Evolutionary conservation across 1,284 basidiomycete genomes (phyloP).

Genomic region (Sphaerobolus stellatus): DNA sequence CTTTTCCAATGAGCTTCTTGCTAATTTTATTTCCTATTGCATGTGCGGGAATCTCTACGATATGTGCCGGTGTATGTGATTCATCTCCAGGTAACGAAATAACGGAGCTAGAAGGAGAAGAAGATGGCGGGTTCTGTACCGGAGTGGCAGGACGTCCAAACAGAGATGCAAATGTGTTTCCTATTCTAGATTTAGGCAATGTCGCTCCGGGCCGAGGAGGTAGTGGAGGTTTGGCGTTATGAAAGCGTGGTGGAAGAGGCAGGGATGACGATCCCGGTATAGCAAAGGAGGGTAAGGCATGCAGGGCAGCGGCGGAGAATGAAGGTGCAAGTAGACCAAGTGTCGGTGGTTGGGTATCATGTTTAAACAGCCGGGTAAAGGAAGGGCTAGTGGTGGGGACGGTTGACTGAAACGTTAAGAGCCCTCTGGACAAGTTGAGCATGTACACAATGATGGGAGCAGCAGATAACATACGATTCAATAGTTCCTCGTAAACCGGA

Average conservation of each 20-base stretch:
- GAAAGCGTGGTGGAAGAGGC: slow-evolving; percentile 63
- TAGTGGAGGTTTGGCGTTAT: slow-evolving; percentile 53
- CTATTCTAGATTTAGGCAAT: slow-evolving; percentile 35
- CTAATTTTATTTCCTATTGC: slow-evolving; percentile 55
- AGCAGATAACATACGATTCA: slow-evolving; percentile 30
- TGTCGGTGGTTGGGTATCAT: slow-evolving; percentile 49
- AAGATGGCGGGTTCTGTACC: slow-evolving; percentile 17
- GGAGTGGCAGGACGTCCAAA: slow-evolving; percentile 44
- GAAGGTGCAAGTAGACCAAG: slow-evolving; percentile 53
- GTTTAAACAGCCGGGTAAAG: slow-evolving; percentile 58
- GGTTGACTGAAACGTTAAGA: slow-evolving; percentile 63
- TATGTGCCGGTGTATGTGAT: slow-evolving; percentile 28
- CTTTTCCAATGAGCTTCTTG: slow-evolving; percentile 56
- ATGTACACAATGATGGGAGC: slow-evolving; percentile 17
- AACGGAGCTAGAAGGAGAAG: slow-evolving; percentile 17
- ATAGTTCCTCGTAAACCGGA: slow-evolving; percentile 78
- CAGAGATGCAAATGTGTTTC: slow-evolving; percentile 66
- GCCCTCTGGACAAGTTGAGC: slow-evolving; percentile 40
- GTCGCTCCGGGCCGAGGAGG: slow-evolving; percentile 53
- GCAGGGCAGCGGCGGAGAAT: slow-evolving; percentile 25
- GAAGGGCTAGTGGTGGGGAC: slow-evolving; percentile 60
- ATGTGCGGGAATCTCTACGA: slow-evolving; percentile 57
- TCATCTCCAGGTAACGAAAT: slow-evolving; percentile 12
- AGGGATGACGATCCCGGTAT: slow-evolving; percentile 38
- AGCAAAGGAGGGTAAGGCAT: slow-evolving; percentile 23